A percentile compares a stretch with the other conserved stretches of the same genome.
These are phyloP conservation scores for Candida sithepensis DNA, from an alignment of 805 yeast genomes.

Conservation along the genomic window DNA sequence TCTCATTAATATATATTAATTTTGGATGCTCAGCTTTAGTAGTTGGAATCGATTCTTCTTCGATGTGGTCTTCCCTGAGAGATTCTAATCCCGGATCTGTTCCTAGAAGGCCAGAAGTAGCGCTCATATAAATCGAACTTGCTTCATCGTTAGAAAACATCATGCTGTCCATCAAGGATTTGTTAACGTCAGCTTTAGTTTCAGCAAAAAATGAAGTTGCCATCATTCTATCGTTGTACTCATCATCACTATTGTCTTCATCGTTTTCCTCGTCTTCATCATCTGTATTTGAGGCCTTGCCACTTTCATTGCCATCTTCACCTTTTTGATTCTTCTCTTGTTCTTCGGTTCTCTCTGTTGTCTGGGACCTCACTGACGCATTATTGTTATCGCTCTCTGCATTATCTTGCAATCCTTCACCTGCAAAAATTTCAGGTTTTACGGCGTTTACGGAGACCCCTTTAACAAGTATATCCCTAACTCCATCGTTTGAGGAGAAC, in stretches of 20 bases:
- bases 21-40: conserved; percentile 10
- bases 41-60: neutral
- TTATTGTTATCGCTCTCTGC: conserved; percentile 4
- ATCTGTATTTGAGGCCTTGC: conserved; percentile 21
- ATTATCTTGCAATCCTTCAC: conserved; percentile 22
- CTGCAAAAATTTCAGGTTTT: conserved; percentile 36
- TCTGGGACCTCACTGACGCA: neutral
- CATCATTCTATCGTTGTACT: conserved; percentile 37
- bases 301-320: conserved; percentile 12
- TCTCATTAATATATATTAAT: conserved; percentile 33
- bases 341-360: neutral
- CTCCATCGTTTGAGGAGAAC: conserved; percentile 42
- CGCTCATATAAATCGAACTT: conserved; percentile 77
- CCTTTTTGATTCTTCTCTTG: conserved; percentile 5
- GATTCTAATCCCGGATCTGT: conserved; percentile 1
- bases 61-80: neutral
- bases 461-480: conserved; percentile 36
- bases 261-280: conserved; percentile 21
- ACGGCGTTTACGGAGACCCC: conserved; percentile 40
- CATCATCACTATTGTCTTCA: conserved; percentile 26
- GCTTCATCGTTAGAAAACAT: conserved; percentile 68
- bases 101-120: conserved; percentile 50
- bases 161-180: conserved; percentile 48
- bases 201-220: conserved; percentile 31
- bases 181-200: conserved; percentile 28